Base-by-base conservation (phyloP, 768 basidiomycete species). In the Suillus lakei region DNA sequence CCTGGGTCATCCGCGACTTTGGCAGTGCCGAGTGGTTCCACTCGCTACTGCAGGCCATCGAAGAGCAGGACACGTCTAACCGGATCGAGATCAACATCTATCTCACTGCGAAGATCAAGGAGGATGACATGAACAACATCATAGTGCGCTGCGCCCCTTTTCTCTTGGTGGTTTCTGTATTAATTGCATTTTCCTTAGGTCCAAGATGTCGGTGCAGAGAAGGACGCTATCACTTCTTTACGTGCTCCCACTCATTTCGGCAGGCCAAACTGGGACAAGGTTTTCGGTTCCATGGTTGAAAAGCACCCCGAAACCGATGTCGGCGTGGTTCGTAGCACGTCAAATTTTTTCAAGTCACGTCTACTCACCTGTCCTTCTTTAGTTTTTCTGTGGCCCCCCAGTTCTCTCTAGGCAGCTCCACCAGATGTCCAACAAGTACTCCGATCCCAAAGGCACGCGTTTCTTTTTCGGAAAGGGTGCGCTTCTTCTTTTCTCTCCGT, bases 1-100 rank as follows among this genome's bases (percentile, higher is more conserved):
- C 92, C 18, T 96, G 95, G 95, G 94, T 96, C 72, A 97, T 97
- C 74, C 91, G 93, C 70, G 95, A 96, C 77, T 95, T 94, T 72
- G 92, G 91, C 67, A 85, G 86, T 44, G 92, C 93, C 5, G 93
- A 94, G 75, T 95, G 93, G 93, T 97, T 98, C 88, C 94, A 96
- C 79, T 93, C 92, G 8, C 87, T 98, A 36, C 82, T 98, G 66
- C 88, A 93, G 70, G 96, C 96, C 26, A 92, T 97, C 69, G 96
- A 98, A 76, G 94, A 94, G 69, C 94, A 98, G 75, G 96, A 98
- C 73, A 85, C 85, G 12, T 87, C 88, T 75, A 89, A 91, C 75
- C 80, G 88, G 67, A 96, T 96, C 67, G 96, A 98, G 81, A 96
- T 97, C 74, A 95, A 90, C 79, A 96, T 95, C 70, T 95, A 97